phyloP scores from a whole-genome alignment of 1,139 yeast genomes.

The Taiozyma onychis region DNA sequence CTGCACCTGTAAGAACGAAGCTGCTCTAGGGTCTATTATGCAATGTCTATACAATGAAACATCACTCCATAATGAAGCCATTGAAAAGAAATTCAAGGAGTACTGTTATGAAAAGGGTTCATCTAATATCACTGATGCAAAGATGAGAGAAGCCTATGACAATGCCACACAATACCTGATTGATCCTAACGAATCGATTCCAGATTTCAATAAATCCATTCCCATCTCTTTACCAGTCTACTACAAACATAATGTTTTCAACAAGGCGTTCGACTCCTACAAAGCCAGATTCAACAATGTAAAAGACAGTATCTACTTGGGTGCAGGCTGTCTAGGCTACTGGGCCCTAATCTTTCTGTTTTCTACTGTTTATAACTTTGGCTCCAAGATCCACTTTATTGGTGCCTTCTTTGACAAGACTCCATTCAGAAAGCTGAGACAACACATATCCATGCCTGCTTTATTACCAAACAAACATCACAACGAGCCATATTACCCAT shows the following conservation, averaged over 20 bases:
- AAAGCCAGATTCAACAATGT: constrained; percentile 31
- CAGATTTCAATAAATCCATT: constrained; percentile 22
- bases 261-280: constrained; percentile 32
- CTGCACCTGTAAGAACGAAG: constrained; percentile 23
- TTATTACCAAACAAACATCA: constrained; percentile 30
- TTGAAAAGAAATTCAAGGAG: constrained; percentile 12
- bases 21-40: constrained; percentile 23
- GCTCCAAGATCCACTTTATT: constrained; percentile 27
- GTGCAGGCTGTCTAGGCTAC: constrained; percentile 41
- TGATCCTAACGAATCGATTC: constrained; percentile 24
- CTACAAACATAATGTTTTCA: constrained; percentile 24
- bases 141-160: constrained; percentile 32
- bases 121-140: constrained; percentile 25
- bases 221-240: constrained; percentile 25
- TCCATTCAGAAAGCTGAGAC: constrained; percentile 37
- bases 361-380: constrained; percentile 35
- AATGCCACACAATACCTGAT: constrained; percentile 35
- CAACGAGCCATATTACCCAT: constrained; percentile 8
- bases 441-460: constrained; percentile 42
- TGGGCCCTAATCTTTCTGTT: constrained; percentile 41
- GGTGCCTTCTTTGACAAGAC: constrained; percentile 33
- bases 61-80: constrained; percentile 4
- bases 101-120: constrained; percentile 13
- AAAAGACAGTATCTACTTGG: constrained; percentile 39
- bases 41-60: constrained; percentile 22